Evolutionary conservation across 169 alveolate genomes (phyloP), one percentile per base, ranked within the genome.

Genomic region (Plasmodium vinckei): DNA sequence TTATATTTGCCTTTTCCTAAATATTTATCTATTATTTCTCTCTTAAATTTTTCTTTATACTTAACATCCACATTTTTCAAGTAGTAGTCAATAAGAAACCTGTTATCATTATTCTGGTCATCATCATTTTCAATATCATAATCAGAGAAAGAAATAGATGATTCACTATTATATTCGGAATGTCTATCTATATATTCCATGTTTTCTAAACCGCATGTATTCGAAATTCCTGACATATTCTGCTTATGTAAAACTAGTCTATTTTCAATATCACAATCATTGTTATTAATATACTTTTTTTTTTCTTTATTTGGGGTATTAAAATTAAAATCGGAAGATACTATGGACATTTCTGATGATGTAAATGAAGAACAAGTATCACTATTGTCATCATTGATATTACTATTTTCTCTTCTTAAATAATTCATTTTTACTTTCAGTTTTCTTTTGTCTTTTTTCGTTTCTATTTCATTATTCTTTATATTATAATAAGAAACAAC

Each of bases 1-100:
- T 79, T 65, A 27, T 69, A 33, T 15, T 44, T 23, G 5, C 89
- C 89, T 67, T 79, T 79, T 53, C 89, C 89, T 44, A 68, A 12
- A 33, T 33, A 33, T 7, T 65, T n/a, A 12, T 79, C 17, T 39
- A 53, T 65, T 33, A 79, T 44, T 46, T 79, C 89, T 53, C 44
- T 79, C 60, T 65, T 47, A 79, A 79, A 21, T 23, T 54, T 54
- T 9, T 23, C 25, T 15, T 42, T 67, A 79, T 67, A 59, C 27
- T 2, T 53, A 9, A 12, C 68, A 60, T 71, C 33, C 17, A 67
- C 27, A 44, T 42, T 64, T 61, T 70, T 64, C 25, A 79, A 70
- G 59, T 79, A 79, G 68, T 79, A 64, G 47, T 79, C 56, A 27
- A 79, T 7, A 44, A 79, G 89, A 6, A 51, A 65, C 17, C 67